These are phyloP conservation scores for Septoria linicola DNA, from an alignment of 2,329 filamentous ascomycete species.

Conservation along the genomic window DNA sequence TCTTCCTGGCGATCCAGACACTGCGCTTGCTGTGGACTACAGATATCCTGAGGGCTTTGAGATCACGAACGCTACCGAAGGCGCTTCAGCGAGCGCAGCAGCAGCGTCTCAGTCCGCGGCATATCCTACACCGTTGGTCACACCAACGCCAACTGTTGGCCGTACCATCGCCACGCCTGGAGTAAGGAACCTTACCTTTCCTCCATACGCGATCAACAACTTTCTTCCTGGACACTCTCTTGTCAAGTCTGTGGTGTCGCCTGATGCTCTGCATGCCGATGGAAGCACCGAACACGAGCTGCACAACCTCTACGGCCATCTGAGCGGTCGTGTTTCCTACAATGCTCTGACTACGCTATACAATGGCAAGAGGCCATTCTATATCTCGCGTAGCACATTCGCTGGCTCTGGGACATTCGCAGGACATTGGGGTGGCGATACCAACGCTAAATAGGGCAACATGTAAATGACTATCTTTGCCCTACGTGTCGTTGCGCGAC, in stretches of 20 bases:
- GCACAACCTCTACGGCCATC: conserved; percentile 34
- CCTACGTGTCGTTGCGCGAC: too few species aligned
- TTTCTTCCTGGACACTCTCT: conserved; percentile 31
- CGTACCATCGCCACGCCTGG: conserved; percentile 27
- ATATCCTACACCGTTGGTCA: conserved; percentile 19
- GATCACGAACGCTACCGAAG: conserved; percentile 33
- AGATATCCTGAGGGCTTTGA: conserved; percentile 32
- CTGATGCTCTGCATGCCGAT: conserved; percentile 33
- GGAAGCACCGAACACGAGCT: conserved; percentile 32
- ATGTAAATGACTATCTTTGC: too few species aligned
- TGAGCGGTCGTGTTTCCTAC: conserved; percentile 32
- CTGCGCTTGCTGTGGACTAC: conserved; percentile 21
- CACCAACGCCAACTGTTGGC: conserved; percentile 23
- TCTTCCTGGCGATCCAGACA: conserved; percentile 25
- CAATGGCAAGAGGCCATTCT: conserved; percentile 32
- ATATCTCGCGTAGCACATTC: conserved; percentile 31
- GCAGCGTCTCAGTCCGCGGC: conserved; percentile 23
- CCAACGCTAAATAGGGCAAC: conserved; percentile 30
- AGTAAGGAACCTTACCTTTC: conserved; percentile 29
- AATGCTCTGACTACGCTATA: conserved; percentile 29
- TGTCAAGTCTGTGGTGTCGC: conserved; percentile 27
- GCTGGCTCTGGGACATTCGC: conserved; percentile 29
- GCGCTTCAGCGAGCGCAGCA: conserved; percentile 27
- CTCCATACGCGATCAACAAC: conserved; percentile 30
- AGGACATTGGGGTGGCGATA: conserved; percentile 36